Evolutionary conservation across 768 basidiomycete genomes (phyloP).

Genomic region (Lactarius hatsudake): DNA sequence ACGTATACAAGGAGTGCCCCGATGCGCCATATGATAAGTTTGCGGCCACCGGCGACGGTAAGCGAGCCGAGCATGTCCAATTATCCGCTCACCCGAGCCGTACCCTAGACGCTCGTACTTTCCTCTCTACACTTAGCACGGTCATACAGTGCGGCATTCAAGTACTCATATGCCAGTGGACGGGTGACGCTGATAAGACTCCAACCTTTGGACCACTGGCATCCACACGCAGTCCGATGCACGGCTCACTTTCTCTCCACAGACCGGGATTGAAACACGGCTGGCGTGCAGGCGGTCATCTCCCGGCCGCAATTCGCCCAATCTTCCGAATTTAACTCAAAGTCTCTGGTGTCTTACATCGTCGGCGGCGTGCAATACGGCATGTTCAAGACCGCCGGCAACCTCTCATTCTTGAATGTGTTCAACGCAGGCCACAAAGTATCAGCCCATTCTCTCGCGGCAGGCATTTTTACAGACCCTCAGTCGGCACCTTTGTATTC

Average conservation of each 20-base stretch:
- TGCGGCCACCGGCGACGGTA: slow-evolving; percentile 45
- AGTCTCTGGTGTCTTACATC: slow-evolving; percentile 41
- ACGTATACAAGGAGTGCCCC: slow-evolving; percentile 37
- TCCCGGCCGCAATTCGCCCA: slow-evolving; percentile 40
- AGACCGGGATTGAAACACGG: slow-evolving; percentile 46
- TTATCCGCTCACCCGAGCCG: slow-evolving; percentile 19
- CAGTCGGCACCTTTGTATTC: slow-evolving; percentile 10
- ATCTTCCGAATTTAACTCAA: slow-evolving; percentile 36
- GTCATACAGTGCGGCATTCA: slow-evolving; percentile 34
- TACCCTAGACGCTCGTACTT: slow-evolving; percentile 26
- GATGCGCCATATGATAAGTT: slow-evolving; percentile 39
- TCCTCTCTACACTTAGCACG: not conserved
- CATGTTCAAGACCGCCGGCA: slow-evolving; percentile 46
- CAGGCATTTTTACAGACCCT: slow-evolving; percentile 24
- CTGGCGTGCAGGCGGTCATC: slow-evolving; percentile 49
- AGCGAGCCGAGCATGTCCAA: slow-evolving; percentile 28
- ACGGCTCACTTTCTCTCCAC: slow-evolving; percentile 39
- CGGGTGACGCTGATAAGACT: slow-evolving; percentile 35
- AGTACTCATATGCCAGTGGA: slow-evolving; percentile 41
- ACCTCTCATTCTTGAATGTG: slow-evolving; percentile 45
- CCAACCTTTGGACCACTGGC: not conserved
- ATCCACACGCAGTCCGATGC: not conserved
- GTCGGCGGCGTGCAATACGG: slow-evolving; percentile 39
- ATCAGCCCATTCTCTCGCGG: slow-evolving; percentile 10
- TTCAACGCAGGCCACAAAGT: slow-evolving; percentile 39